Conservation (phyloP, 2,329 filamentous ascomycete genomes). For the Endoconidiophora laricicola region DNA sequence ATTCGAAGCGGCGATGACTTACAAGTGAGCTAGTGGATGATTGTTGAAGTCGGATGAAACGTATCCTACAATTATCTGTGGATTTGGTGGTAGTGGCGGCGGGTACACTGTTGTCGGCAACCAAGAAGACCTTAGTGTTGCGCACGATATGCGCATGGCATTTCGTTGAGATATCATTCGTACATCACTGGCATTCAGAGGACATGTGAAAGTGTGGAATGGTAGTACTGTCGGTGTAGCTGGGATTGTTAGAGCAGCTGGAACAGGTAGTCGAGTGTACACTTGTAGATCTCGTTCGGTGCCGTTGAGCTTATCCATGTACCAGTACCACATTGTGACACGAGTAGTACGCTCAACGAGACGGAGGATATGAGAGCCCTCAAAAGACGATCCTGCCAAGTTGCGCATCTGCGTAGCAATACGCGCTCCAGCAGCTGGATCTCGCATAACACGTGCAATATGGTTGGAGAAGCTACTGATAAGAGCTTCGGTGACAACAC, state of each 20-base stretch:
- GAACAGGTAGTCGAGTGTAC: slow-evolving; percentile 61
- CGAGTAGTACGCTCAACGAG: slow-evolving; percentile 74
- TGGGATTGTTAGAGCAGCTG: slow-evolving; percentile 56
- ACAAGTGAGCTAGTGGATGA: slow-evolving; percentile 82
- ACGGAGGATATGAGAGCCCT: slow-evolving; percentile 70
- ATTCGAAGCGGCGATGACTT: slow-evolving; percentile 18
- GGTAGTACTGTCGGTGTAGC: slow-evolving; percentile 86
- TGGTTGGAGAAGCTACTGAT: slow-evolving; percentile 35
- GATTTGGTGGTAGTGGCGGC: slow-evolving; percentile 68
- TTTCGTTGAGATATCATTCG: slow-evolving; percentile 91
- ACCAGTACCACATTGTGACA: slow-evolving; percentile 69
- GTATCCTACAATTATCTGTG: slow-evolving; percentile 82
- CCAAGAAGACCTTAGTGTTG: slow-evolving; percentile 76
- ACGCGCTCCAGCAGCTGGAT: slow-evolving; percentile 21
- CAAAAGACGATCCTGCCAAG: slow-evolving; percentile 68
- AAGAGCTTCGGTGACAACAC: slow-evolving; percentile 41
- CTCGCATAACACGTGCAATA: slow-evolving; percentile 25
- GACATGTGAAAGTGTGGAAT: slow-evolving; percentile 95
- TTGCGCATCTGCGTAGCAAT: slow-evolving; percentile 26
- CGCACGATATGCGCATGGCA: slow-evolving; percentile 79
- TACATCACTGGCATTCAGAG: slow-evolving; percentile 78
- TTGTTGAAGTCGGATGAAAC: slow-evolving; percentile 99
- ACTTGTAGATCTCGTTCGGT: slow-evolving; percentile 37
- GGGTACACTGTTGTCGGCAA: slow-evolving; percentile 63
- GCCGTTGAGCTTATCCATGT: slow-evolving; percentile 57